phyloP scores from a whole-genome alignment of 2,329 filamentous ascomycete species.

The Cyphellophora attinorum region DNA sequence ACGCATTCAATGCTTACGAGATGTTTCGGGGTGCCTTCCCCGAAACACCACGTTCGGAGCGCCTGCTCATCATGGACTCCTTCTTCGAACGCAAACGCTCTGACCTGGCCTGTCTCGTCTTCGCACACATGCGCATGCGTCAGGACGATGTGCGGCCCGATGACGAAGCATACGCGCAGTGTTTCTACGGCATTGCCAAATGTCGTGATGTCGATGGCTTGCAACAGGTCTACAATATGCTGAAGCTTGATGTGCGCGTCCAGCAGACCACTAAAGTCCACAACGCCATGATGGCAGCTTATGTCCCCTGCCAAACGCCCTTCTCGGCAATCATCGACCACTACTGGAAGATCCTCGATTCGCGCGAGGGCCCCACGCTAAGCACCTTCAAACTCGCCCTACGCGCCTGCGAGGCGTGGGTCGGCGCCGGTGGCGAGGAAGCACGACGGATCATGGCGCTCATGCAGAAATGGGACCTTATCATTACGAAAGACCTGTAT shows the following conservation, averaged over 20 bases:
- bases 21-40: constrained; percentile 50
- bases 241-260: constrained; percentile 82
- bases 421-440: constrained; percentile 30
- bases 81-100: constrained; percentile 71
- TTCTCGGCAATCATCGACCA: constrained; percentile 55
- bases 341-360: constrained; percentile 78
- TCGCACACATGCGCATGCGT: constrained; percentile 87
- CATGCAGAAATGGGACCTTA: constrained; percentile 64
- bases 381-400: constrained; percentile 73
- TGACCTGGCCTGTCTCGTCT: constrained; percentile 78
- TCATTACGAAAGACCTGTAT: constrained; percentile 64
- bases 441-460: constrained; percentile 44
- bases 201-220: constrained; percentile 54
- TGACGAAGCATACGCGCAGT: constrained; percentile 64
- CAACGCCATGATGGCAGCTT: constrained; percentile 82
- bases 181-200: constrained; percentile 64
- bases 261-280: constrained; percentile 63
- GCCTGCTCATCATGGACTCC: constrained; percentile 65
- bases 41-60: constrained; percentile 54
- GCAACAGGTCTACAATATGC: constrained; percentile 76
- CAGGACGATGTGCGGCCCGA: constrained; percentile 57
- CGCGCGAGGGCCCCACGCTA: constrained; percentile 77
- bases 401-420: constrained; percentile 59
- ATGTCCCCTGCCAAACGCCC: constrained; percentile 59
- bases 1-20: constrained; percentile 52